Percentiles rank a stretch among this genome's conserved stretches.
Evolutionary conservation across 768 basidiomycete genomes (phyloP).

Genomic region (Daedaleopsis nitida): DNA sequence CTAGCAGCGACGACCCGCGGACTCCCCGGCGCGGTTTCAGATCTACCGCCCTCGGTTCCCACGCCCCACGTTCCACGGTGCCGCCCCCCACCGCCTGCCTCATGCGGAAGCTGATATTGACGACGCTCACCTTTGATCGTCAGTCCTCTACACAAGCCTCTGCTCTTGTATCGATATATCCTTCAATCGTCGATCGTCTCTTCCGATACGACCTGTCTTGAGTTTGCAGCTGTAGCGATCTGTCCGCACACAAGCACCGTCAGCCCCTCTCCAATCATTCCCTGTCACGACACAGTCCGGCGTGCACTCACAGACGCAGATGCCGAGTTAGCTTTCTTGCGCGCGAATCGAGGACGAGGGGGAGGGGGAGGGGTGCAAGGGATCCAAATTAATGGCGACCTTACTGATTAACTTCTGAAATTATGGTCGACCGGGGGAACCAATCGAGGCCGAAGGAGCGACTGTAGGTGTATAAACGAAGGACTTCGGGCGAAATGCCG

Average conservation of each 20-base stretch:
- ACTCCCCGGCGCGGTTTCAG: constrained; percentile 4
- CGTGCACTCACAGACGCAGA: constrained; percentile 16
- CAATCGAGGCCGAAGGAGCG: constrained; percentile 28
- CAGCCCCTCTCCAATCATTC: constrained; percentile 17
- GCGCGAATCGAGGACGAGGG: constrained; percentile 8
- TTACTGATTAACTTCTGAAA: constrained; percentile 24
- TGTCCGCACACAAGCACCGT: constrained; percentile 7
- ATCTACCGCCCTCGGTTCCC: constrained; percentile 7
- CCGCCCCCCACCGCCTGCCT: constrained; percentile 9
- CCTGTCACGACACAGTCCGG: constrained; percentile 2
- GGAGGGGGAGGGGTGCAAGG: neutral
- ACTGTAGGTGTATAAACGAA: constrained; percentile 20
- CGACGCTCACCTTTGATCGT: constrained; percentile 22
- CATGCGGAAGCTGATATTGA: constrained; percentile 16
- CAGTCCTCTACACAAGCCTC: constrained; percentile 13
- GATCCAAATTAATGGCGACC: constrained; percentile 25
- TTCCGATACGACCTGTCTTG: constrained; percentile 13
- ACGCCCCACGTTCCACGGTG: constrained; percentile 30
- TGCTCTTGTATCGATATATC: constrained; percentile 15
- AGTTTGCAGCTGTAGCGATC: constrained; percentile 12
- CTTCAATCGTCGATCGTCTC: constrained; percentile 16
- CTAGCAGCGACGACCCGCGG: neutral
- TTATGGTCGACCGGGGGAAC: constrained; percentile 13
- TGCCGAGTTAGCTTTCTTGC: constrained; percentile 22
- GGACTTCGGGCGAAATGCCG: constrained; percentile 24